Conservation (phyloP, 495 filamentous ascomycete genomes). For the Trichoderma asperelloides region DNA sequence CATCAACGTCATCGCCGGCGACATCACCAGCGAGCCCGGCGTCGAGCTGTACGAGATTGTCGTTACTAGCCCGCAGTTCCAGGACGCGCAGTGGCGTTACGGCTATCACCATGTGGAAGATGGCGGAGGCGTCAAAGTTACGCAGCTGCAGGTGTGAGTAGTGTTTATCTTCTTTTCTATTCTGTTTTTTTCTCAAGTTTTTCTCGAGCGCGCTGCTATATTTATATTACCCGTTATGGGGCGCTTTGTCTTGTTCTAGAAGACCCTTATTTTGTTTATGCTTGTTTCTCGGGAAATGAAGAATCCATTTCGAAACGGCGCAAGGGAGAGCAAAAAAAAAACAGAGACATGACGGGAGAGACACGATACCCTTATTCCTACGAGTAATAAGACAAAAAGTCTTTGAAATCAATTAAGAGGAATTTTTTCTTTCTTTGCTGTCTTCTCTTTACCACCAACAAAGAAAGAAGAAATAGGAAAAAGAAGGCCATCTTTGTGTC, state of each 20-base stretch:
- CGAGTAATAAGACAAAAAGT: background rate
- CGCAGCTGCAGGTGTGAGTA: slow-evolving; percentile 69
- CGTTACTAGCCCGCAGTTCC: slow-evolving; percentile 86
- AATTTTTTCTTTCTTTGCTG: background rate
- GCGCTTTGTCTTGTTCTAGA: background rate
- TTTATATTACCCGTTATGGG: background rate
- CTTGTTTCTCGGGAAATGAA: background rate
- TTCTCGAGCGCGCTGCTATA: background rate
- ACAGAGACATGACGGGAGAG: background rate
- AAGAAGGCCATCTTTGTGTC: no score
- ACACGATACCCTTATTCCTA: background rate
- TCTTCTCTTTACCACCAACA: background rate
- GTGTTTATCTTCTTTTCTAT: slow-evolving; percentile 7
- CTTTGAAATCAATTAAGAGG: background rate
- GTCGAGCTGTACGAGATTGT: slow-evolving; percentile 59
- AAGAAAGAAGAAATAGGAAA: no score
- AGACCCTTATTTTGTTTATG: background rate
- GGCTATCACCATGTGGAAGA: slow-evolving; percentile 55
- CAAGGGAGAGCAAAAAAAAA: background rate
- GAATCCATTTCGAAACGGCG: background rate
- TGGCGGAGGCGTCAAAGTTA: slow-evolving; percentile 68
- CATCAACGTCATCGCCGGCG: slow-evolving; percentile 75
- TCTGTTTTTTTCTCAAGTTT: slow-evolving; percentile 7
- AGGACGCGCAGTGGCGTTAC: slow-evolving; percentile 79
- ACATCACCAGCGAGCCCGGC: slow-evolving; percentile 47